A percentile compares a stretch with the other conserved stretches of the same genome.
These are phyloP conservation scores for Marvania coccoides DNA, from an alignment of 139 green algal genomes.

Conservation along the genomic window DNA sequence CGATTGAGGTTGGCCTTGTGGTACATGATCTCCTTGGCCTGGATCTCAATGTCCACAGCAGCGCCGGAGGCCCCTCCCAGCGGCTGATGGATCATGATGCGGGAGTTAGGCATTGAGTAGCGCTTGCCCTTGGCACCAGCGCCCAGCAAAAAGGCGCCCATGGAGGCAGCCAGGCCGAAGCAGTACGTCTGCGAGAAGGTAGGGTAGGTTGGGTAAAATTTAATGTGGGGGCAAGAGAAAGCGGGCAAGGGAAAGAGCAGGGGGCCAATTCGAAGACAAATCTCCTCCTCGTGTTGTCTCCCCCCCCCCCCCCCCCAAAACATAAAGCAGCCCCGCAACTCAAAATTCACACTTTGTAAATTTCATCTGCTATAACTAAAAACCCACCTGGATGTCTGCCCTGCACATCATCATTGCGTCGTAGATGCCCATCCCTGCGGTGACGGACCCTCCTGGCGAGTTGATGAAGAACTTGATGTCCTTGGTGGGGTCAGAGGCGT, in stretches of 20 bases:
- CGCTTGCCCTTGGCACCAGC: conserved; percentile 87
- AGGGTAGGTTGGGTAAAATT: too few relatives aligned
- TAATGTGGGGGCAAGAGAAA: conserved; percentile 1
- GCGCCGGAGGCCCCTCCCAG: conserved; percentile 90
- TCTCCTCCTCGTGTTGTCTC: too few relatives aligned
- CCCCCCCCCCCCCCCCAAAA: too few relatives aligned
- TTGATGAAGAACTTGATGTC: conserved; percentile 99
- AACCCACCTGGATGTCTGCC: conserved; percentile 15
- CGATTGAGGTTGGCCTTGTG: conserved; percentile 98
- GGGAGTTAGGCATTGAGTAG: conserved; percentile 95
- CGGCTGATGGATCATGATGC: conserved; percentile 99
- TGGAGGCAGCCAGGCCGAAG: conserved; percentile 97
- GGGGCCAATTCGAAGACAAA: too few relatives aligned
- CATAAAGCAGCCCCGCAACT: too few relatives aligned
- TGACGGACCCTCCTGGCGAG: conserved; percentile 95
- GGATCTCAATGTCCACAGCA: conserved; percentile 84
- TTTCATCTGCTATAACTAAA: too few relatives aligned
- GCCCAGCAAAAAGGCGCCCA: conserved; percentile 96
- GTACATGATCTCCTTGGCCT: conserved; percentile 99
- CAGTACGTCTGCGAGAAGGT: conserved; percentile 83
- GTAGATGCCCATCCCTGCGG: conserved; percentile 98
- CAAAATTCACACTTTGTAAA: too few relatives aligned
- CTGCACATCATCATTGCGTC: conserved; percentile 88
- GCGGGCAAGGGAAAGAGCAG: neutral
- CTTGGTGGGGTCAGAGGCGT: conserved; percentile 87